Conservation (phyloP, 208 protist genomes). For the Naegleria gruberi region DNA sequence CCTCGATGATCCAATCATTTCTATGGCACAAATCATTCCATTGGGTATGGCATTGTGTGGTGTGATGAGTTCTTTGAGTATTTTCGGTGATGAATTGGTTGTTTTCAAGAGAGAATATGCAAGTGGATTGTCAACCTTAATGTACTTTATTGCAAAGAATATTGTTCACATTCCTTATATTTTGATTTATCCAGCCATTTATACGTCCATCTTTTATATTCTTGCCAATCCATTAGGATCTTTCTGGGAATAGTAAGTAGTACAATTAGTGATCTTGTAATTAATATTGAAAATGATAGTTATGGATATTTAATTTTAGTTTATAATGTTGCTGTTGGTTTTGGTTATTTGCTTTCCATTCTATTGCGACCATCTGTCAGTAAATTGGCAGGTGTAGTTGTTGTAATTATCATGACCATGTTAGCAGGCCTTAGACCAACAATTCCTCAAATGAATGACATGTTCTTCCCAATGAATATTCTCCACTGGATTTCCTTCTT, state of each 20-base stretch:
- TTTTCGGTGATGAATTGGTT: background rate
- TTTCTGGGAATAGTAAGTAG: background rate
- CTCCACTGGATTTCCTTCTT: background rate
- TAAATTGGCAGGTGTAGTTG: background rate
- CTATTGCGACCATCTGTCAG: background rate
- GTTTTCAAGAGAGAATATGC: background rate
- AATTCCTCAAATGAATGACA: background rate
- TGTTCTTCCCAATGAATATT: background rate
- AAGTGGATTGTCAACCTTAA: background rate
- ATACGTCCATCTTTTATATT: background rate
- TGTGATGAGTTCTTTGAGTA: background rate
- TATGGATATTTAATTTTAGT: background rate
- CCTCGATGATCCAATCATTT: background rate
- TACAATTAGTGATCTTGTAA: too few relatives aligned
- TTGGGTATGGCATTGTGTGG: background rate
- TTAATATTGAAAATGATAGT: too few relatives aligned
- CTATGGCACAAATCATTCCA: background rate
- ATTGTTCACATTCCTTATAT: background rate
- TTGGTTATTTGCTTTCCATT: background rate
- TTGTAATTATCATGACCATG: background rate
- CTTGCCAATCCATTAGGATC: background rate
- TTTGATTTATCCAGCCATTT: background rate
- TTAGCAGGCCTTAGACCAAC: background rate
- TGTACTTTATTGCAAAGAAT: conserved; percentile 8
- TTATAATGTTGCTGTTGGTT: background rate